A percentile compares a stretch with the other conserved stretches of the same genome.
Evolutionary conservation across 805 yeast species (phyloP).

Genomic region (Starmerella kuoi): DNA sequence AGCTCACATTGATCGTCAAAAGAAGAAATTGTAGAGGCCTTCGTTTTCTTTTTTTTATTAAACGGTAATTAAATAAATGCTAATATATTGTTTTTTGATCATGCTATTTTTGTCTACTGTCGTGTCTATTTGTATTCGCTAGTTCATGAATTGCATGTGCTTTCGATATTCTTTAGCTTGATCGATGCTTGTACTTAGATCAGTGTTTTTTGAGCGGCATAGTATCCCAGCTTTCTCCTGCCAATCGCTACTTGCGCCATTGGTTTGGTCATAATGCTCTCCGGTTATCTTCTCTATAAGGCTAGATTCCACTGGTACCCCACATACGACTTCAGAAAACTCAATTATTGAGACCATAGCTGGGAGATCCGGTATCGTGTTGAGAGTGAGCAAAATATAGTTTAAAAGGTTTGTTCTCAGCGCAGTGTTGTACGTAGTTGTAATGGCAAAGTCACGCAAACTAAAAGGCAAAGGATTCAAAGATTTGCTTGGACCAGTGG

Average conservation of each 20-base stretch:
- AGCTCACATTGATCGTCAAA: slow-evolving; percentile 82
- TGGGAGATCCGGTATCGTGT: slow-evolving; percentile 5
- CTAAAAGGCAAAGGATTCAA: neutral
- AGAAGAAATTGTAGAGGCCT: slow-evolving; percentile 60
- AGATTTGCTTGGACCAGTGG: too few species aligned
- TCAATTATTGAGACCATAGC: slow-evolving; percentile 6
- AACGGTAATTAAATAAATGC: neutral
- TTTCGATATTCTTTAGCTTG: neutral
- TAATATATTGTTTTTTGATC: neutral
- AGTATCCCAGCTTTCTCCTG: neutral
- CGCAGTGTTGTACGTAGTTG: neutral
- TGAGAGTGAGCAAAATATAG: slow-evolving; percentile 1
- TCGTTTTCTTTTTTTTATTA: neutral
- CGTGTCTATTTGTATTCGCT: neutral
- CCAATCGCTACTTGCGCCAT: too few species aligned
- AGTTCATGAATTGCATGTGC: neutral
- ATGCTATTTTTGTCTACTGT: too few species aligned
- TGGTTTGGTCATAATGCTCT: too few species aligned
- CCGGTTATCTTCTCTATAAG: neutral
- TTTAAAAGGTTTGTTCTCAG: neutral
- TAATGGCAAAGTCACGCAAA: slow-evolving; percentile 1
- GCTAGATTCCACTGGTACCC: neutral
- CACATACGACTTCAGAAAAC: slow-evolving; percentile 1
- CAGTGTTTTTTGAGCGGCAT: neutral
- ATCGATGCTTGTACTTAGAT: neutral